These are phyloP conservation scores for Juglanconis sp. DNA, from an alignment of 2,329 filamentous ascomycete genomes.

Conservation along the genomic window DNA sequence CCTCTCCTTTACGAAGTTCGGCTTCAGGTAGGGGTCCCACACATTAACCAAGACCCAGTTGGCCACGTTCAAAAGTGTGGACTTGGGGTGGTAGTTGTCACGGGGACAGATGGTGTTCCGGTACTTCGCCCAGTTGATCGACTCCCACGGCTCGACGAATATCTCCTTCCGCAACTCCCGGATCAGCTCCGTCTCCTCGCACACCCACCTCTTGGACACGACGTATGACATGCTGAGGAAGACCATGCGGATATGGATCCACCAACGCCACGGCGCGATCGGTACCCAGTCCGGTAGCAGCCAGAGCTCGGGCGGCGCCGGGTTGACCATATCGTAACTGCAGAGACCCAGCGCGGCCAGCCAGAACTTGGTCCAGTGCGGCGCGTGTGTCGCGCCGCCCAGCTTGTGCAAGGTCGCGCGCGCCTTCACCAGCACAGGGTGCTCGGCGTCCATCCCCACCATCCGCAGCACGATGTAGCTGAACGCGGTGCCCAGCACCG, in stretches of 20 bases:
- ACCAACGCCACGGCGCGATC: slow-evolving; percentile 90
- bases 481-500: slow-evolving; percentile 83
- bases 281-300: slow-evolving; percentile 87
- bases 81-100: slow-evolving; percentile 94
- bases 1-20: slow-evolving; percentile 59
- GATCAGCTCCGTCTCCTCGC: slow-evolving; percentile 72
- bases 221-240: slow-evolving; percentile 89
- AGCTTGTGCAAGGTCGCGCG: slow-evolving; percentile 77
- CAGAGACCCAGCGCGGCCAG: slow-evolving; percentile 78
- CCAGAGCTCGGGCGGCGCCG: slow-evolving; percentile 91
- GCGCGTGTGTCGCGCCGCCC: slow-evolving; percentile 77
- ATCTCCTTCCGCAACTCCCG: slow-evolving; percentile 74
- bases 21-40: slow-evolving; percentile 75
- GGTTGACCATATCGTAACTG: slow-evolving; percentile 91
- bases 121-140: slow-evolving; percentile 73
- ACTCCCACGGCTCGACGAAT: slow-evolving; percentile 73
- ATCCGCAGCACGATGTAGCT: slow-evolving; percentile 83
- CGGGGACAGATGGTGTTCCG: slow-evolving; percentile 75
- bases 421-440: slow-evolving; percentile 81
- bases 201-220: slow-evolving; percentile 78
- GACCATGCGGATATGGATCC: slow-evolving; percentile 98
- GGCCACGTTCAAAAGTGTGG: slow-evolving; percentile 72
- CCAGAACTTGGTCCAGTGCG: slow-evolving; percentile 99
- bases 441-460: slow-evolving; percentile 78
- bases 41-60: slow-evolving; percentile 79